Conservation (phyloP, 2,329 filamentous ascomycete genomes). For the Microcera coccophila region DNA sequence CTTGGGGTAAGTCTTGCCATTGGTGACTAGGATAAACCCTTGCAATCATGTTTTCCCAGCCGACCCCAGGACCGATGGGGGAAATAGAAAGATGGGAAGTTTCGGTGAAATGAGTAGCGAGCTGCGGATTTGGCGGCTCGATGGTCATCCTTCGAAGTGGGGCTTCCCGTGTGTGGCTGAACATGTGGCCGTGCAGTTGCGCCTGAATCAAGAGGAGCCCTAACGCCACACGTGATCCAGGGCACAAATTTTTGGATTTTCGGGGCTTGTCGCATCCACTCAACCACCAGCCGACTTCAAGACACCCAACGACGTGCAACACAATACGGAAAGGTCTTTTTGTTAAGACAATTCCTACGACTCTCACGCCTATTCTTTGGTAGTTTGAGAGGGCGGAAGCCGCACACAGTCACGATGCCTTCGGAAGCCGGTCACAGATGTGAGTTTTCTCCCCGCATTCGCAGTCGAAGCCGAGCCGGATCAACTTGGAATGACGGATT, state of each 20-base stretch:
- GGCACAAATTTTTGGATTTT: conserved; percentile 34
- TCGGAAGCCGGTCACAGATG: conserved; percentile 83
- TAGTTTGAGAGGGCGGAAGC: conserved; percentile 46
- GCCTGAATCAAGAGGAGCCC: conserved; percentile 15
- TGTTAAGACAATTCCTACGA: conserved; percentile 41
- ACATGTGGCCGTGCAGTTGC: conserved; percentile 7
- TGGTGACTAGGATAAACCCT: no score
- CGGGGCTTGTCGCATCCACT: conserved; percentile 35
- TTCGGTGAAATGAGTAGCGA: no score
- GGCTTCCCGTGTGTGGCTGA: conserved; percentile 2
- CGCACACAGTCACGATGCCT: conserved; percentile 69
- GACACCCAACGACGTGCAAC: conserved; percentile 43
- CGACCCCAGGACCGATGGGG: no score
- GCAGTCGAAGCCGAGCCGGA: conserved; percentile 12
- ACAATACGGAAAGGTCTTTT: conserved; percentile 43
- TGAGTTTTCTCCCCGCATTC: conserved; percentile 52
- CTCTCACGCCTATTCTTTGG: conserved; percentile 40
- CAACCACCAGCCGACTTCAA: conserved; percentile 33
- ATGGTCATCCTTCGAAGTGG: not conserved
- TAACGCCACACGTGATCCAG: conserved; percentile 37
- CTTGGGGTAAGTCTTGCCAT: no score
- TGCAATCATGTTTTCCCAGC: no score
- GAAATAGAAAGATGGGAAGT: no score
- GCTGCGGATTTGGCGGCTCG: no score
- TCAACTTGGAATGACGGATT: conserved; percentile 15